phyloP scores from a whole-genome alignment of 306 rosid species.

The Oemleria cerasiformis region DNA sequence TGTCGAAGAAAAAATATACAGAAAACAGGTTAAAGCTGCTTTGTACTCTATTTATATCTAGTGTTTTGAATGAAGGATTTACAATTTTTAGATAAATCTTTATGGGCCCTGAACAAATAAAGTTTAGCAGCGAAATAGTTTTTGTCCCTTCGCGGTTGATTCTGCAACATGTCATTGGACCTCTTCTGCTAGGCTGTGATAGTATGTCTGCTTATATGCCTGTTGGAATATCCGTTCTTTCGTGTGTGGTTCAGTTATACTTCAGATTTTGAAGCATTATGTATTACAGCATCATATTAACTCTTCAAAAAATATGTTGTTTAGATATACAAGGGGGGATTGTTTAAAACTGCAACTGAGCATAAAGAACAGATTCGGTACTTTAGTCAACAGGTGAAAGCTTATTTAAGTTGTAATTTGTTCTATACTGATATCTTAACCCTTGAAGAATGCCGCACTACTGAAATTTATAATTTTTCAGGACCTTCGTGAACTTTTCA shows the following conservation, averaged over 20 bases:
- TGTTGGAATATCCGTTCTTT: background rate
- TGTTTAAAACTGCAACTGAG: conserved; percentile 90
- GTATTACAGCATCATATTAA: conserved; percentile 11
- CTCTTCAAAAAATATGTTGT: conserved; percentile 9
- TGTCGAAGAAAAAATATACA: conserved; percentile 93
- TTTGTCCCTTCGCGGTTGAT: background rate
- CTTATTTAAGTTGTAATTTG: conserved; percentile 3
- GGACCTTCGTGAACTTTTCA: conserved; percentile 91
- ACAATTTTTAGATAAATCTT: too few relatives aligned
- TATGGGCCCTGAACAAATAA: background rate
- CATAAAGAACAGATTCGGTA: conserved; percentile 91
- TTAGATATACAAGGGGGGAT: conserved; percentile 81
- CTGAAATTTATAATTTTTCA: conserved; percentile 22
- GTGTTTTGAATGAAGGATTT: background rate
- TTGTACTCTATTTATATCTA: background rate
- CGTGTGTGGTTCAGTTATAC: background rate
- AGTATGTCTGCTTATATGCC: background rate
- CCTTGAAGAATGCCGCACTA: background rate
- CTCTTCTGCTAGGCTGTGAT: background rate
- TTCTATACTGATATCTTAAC: background rate
- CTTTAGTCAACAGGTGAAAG: conserved; percentile 83
- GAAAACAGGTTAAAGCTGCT: conserved; percentile 65
- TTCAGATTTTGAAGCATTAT: background rate
- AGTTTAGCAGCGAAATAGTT: background rate
- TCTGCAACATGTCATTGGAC: background rate